Percentiles rank a stretch among this genome's conserved stretches.
Conservation (phyloP, 139 green algal species). For the Coelastrella sp. region DNA sequence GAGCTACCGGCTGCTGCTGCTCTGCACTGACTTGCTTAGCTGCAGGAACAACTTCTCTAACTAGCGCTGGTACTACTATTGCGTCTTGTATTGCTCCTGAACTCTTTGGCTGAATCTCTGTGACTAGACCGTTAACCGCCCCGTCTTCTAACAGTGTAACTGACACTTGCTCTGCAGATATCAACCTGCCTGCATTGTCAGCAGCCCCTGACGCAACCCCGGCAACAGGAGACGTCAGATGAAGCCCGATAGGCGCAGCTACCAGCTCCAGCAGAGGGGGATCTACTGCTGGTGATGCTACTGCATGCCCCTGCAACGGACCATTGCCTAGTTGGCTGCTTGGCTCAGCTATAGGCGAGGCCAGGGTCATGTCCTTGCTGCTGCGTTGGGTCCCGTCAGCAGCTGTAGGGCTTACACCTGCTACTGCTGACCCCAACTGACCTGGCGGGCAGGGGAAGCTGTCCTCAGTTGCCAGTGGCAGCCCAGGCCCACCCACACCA, state of each 20-base stretch:
- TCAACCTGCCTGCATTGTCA: not conserved
- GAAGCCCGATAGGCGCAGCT: not conserved
- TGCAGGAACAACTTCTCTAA: not conserved
- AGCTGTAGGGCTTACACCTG: constrained; percentile 10
- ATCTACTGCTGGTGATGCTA: not conserved
- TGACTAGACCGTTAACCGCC: not conserved
- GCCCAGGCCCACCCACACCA: not conserved
- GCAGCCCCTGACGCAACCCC: not conserved
- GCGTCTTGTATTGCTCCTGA: not conserved
- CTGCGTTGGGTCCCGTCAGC: not conserved
- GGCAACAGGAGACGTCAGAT: not conserved
- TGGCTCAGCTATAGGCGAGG: too few relatives aligned
- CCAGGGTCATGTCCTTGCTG: too few relatives aligned
- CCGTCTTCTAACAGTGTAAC: not conserved
- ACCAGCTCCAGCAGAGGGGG: constrained; percentile 1
- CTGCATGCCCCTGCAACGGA: not conserved
- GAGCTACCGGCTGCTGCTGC: not conserved
- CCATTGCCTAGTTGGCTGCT: too few relatives aligned
- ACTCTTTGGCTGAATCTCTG: not conserved
- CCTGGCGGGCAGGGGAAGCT: not conserved
- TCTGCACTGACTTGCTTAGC: not conserved
- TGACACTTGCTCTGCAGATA: constrained; percentile 21
- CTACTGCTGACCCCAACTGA: not conserved
- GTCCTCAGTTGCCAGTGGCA: not conserved
- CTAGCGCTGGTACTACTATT: not conserved